Evolutionary conservation across 2,329 filamentous ascomycete species (phyloP), one percentile per base, ranked within the genome.

Genomic region (Xylaria sp.): DNA sequence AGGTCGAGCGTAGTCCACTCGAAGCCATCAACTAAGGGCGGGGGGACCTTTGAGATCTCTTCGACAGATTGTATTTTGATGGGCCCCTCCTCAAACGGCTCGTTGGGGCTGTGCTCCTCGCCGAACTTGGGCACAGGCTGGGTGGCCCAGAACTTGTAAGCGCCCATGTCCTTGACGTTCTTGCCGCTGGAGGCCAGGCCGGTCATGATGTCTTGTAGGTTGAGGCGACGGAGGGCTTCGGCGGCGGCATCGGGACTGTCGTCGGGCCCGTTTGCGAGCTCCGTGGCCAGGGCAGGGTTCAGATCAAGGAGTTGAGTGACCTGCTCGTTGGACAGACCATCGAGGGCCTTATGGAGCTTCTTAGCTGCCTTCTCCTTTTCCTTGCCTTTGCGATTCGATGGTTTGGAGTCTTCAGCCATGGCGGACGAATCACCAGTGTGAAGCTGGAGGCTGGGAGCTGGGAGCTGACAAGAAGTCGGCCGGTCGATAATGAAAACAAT

Each of bases 131-230:
- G 92, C 68, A 99, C 96, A 0, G 96, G 96, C 81, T 99, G 96
- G 55, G 96, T 99, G 80, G 93, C 91, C 96, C 96, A 99, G 84
- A 99, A 99, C 82, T 97, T 98, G 86, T 98, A 98, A 67, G 91
- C 93, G 6, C 91, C 94, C 93, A 98, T 97, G 78, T 98, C 94
- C 84, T 97, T 98, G 75, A 90, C 91, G 77, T 97, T 97, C 86
- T 96, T 97, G 65, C 92, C 92, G 70, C 88, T 90, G 8, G 93
- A 85, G 18, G 94, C 91, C 76, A 93, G 81, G 0, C 91, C 91
- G 0, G 91, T 92, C 86, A 93, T 88, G 77, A 93, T 88, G 71
- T 93, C 90, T 77, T 90, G 87, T 64, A 93, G 82, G 72, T 86
- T 90, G 78, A 93, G 84, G 74, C 87, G 87, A 81, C 88, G 88